These are phyloP conservation scores for Fomes fomentarius DNA, from an alignment of 1,284 basidiomycete genomes.

Conservation along the genomic window DNA sequence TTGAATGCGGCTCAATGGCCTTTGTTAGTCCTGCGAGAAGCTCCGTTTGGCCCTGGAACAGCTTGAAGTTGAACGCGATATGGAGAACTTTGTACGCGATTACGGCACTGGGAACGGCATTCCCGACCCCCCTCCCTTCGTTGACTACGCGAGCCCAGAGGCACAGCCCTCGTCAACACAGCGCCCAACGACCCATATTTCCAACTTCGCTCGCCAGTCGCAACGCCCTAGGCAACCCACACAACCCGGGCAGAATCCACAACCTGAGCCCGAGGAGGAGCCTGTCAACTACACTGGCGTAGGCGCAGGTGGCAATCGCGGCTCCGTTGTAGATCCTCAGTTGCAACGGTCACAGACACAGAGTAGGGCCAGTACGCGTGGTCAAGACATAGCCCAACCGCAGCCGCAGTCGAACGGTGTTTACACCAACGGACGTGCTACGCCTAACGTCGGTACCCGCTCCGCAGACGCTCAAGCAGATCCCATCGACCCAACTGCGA, in stretches of 20 bases:
- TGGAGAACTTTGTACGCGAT: conserved; percentile 83
- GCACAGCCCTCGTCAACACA: conserved; percentile 61
- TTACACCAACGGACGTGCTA: conserved; percentile 32
- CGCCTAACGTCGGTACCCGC: conserved; percentile 24
- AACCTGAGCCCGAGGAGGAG: conserved; percentile 36
- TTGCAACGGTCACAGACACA: conserved; percentile 34
- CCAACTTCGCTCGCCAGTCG: conserved; percentile 62
- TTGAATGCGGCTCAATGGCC: not conserved
- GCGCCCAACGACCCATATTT: conserved; percentile 53
- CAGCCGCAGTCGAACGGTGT: conserved; percentile 23
- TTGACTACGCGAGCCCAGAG: conserved; percentile 74
- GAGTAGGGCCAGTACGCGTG: conserved; percentile 38
- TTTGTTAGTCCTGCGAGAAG: conserved; percentile 82
- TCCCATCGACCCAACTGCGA: conserved; percentile 53
- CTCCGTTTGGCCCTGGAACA: conserved; percentile 82
- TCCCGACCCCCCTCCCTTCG: conserved; percentile 81
- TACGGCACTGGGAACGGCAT: conserved; percentile 87
- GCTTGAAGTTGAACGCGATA: conserved; percentile 81
- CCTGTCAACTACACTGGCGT: conserved; percentile 65
- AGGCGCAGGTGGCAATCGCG: conserved; percentile 50
- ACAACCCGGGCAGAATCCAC: conserved; percentile 43
- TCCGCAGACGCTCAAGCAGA: conserved; percentile 54
- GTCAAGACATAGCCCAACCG: conserved; percentile 6
- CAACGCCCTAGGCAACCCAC: conserved; percentile 46
- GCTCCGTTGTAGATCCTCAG: conserved; percentile 20